Evolutionary conservation across 2,329 filamentous ascomycete species (phyloP).

Genomic region (Biscogniauxia sp.): DNA sequence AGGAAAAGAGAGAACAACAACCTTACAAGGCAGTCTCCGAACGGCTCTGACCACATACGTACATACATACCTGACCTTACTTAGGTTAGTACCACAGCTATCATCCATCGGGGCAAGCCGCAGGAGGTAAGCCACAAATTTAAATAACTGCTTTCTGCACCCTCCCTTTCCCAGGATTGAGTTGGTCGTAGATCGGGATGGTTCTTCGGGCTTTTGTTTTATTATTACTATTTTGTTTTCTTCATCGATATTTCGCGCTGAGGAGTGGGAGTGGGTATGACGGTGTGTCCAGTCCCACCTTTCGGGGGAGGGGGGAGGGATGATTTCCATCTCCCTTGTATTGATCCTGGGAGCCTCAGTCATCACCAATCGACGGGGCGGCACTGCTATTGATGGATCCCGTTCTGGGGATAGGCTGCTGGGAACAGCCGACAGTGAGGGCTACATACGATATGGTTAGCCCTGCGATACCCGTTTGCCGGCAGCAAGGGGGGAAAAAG

Average conservation of each 20-base stretch:
- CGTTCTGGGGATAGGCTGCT: neutral
- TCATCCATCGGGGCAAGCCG: neutral
- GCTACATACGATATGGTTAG: neutral
- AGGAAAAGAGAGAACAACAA: neutral
- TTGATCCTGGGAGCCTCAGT: neutral
- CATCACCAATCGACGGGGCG: neutral
- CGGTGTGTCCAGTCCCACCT: neutral
- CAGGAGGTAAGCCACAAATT: constrained; percentile 21
- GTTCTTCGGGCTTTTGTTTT: neutral
- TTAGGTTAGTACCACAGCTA: too few species aligned
- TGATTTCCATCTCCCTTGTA: neutral
- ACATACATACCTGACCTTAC: too few species aligned
- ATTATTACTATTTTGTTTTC: neutral
- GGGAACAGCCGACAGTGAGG: neutral
- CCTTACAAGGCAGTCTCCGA: neutral
- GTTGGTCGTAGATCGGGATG: constrained; percentile 5
- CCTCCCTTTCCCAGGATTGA: constrained; percentile 2
- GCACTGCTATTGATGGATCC: neutral
- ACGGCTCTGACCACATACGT: neutral
- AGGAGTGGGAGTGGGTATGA: neutral
- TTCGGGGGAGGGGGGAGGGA: neutral
- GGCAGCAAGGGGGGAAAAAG: neutral
- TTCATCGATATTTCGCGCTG: neutral
- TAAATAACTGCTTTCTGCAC: constrained; percentile 17
- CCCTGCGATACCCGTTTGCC: neutral